Evolutionary conservation across 202 grass and related monocot genomes (phyloP).

Genomic region (Cymbopogon flexuosus): DNA sequence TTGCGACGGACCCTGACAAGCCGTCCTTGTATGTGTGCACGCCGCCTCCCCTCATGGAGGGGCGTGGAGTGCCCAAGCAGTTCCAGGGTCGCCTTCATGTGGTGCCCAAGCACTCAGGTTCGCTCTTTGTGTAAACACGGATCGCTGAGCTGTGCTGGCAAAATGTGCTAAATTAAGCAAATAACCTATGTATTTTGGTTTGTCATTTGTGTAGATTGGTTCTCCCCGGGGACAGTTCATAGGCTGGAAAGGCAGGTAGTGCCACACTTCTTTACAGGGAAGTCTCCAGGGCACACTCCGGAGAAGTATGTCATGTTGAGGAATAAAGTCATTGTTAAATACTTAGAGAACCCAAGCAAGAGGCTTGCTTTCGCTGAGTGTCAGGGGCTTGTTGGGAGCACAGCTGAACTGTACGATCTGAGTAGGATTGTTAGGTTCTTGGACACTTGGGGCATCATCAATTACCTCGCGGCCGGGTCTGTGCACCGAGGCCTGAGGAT

Average conservation of each 20-base stretch:
- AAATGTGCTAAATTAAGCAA: background rate
- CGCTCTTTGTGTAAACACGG: background rate
- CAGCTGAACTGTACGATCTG: conserved; percentile 66
- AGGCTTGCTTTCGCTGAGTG: conserved; percentile 71
- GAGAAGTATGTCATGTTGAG: conserved; percentile 66
- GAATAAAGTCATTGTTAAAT: conserved; percentile 82
- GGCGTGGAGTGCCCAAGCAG: conserved; percentile 54
- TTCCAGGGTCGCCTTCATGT: conserved; percentile 51
- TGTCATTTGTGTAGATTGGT: conserved; percentile 74
- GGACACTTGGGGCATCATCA: conserved; percentile 94
- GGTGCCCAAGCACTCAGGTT: conserved; percentile 76
- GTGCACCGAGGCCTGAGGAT: conserved; percentile 64
- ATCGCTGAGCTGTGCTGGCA: background rate
- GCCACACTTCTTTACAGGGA: conserved; percentile 65
- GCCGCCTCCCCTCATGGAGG: conserved; percentile 66
- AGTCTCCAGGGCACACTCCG: conserved; percentile 55
- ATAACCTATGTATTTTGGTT: conserved; percentile 6
- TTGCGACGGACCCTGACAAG: conserved; percentile 39
- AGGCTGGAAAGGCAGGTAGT: conserved; percentile 86
- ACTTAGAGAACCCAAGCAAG: conserved; percentile 65
- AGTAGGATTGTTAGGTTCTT: conserved; percentile 83
- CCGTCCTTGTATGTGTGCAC: conserved; percentile 68
- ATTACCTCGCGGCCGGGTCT: conserved; percentile 65
- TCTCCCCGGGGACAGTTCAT: conserved; percentile 58
- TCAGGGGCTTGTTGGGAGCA: conserved; percentile 63